Conservation (phyloP, 2,329 filamentous ascomycete genomes). For the Xylaria sp. region DNA sequence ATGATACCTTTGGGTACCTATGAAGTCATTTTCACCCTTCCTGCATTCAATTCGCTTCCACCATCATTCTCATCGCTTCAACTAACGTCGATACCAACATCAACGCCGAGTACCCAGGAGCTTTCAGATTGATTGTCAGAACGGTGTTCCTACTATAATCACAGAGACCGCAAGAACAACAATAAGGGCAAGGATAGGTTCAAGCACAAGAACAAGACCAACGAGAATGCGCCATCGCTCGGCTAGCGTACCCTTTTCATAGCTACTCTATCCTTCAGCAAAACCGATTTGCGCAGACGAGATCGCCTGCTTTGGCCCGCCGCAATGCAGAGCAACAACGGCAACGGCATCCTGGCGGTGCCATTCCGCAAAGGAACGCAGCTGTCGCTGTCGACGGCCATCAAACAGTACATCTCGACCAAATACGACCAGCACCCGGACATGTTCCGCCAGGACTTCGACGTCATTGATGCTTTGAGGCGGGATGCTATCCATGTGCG, state of each 20-base stretch:
- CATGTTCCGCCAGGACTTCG: constrained; percentile 89
- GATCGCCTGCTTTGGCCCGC: constrained; percentile 3
- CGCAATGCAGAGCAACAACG: constrained; percentile 60
- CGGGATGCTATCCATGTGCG: constrained; percentile 88
- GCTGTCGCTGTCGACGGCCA: constrained; percentile 81
- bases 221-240: constrained; percentile 25
- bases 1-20: neutral
- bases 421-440: constrained; percentile 99
- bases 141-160: neutral
- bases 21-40: constrained; percentile 19
- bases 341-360: constrained; percentile 76
- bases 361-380: constrained; percentile 89
- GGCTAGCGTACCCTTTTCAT: neutral
- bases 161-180: neutral
- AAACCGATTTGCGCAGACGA: neutral
- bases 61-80: neutral
- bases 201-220: neutral
- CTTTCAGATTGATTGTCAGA: neutral
- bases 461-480: constrained; percentile 84
- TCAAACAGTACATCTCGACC: constrained; percentile 94
- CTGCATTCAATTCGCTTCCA: neutral
- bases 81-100: neutral
- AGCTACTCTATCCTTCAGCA: constrained; percentile 5
- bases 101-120: neutral
- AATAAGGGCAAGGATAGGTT: neutral